Conservation (phyloP, 2,329 filamentous ascomycete genomes). For the Hypoxylon sp. region DNA sequence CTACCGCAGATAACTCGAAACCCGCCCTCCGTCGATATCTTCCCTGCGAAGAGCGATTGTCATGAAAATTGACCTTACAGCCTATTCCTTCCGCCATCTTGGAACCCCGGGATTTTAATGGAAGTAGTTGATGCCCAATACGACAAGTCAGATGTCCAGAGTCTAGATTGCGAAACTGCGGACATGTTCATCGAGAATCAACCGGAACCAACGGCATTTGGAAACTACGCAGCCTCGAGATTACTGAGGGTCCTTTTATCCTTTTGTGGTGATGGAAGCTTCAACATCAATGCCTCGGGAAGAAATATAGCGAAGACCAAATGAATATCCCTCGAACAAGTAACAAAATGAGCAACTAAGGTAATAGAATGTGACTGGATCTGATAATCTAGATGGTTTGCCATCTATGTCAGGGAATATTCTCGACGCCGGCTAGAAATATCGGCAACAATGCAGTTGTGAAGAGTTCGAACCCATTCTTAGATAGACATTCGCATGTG, state of each 20-base stretch:
- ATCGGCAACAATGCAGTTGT: constrained; percentile 11
- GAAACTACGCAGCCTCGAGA: neutral
- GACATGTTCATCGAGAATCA: neutral
- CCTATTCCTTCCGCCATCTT: constrained; percentile 5
- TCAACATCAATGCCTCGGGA: neutral
- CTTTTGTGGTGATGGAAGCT: neutral
- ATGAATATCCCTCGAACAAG: neutral
- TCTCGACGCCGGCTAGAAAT: constrained; percentile 7
- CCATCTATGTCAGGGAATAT: constrained; percentile 12
- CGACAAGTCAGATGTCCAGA: constrained; percentile 15
- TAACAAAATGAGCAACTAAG: neutral
- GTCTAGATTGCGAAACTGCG: neutral
- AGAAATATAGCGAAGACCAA: neutral
- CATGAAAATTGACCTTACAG: constrained; percentile 14
- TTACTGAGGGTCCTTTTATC: neutral
- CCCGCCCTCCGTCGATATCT: constrained; percentile 14
- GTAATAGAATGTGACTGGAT: neutral
- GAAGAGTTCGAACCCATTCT: neutral
- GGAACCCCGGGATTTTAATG: neutral
- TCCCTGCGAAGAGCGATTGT: constrained; percentile 6
- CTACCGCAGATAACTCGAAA: constrained; percentile 7
- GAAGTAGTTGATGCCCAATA: constrained; percentile 32
- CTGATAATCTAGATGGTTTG: constrained; percentile 3
- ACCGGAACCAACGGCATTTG: neutral
- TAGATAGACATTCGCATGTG: constrained; percentile 6